These are phyloP conservation scores for Albifimbria verrucaria DNA, from an alignment of 2,329 filamentous ascomycete genomes.

Conservation along the genomic window DNA sequence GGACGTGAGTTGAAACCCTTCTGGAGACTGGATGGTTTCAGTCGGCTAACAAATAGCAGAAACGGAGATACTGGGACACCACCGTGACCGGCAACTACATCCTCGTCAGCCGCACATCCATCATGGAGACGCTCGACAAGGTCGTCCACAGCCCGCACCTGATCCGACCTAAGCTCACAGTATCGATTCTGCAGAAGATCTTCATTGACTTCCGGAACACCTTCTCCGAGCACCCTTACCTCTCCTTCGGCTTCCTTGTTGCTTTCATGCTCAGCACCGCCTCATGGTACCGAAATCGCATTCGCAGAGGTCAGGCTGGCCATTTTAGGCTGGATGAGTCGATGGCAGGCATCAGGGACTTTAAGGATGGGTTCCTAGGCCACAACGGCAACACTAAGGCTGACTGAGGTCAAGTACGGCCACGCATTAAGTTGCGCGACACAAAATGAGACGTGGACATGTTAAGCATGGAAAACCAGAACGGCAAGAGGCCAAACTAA, in stretches of 20 bases:
- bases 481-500: too few species aligned
- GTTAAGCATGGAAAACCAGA: too few species aligned
- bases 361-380: slow-evolving; percentile 65
- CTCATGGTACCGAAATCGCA: slow-evolving; percentile 52
- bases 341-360: slow-evolving; percentile 40
- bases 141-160: slow-evolving; percentile 65
- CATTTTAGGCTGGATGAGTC: slow-evolving; percentile 63
- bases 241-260: slow-evolving; percentile 55
- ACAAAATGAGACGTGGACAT: too few species aligned
- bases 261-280: slow-evolving; percentile 51
- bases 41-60: slow-evolving; percentile 51
- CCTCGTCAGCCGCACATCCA: slow-evolving; percentile 82
- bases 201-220: slow-evolving; percentile 63
- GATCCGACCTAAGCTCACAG: slow-evolving; percentile 75
- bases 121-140: slow-evolving; percentile 80
- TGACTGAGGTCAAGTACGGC: slow-evolving; percentile 25
- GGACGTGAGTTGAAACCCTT: slow-evolving; percentile 64
- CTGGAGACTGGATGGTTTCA: background rate
- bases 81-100: slow-evolving; percentile 89
- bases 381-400: slow-evolving; percentile 32
- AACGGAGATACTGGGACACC: slow-evolving; percentile 90
- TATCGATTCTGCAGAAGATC: slow-evolving; percentile 66
- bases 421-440: too few species aligned
- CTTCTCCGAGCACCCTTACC: slow-evolving; percentile 57
- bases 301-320: slow-evolving; percentile 51